Evolutionary conservation across 202 grass and related monocot genomes (phyloP).

Genomic region (Zizania palustris): DNA sequence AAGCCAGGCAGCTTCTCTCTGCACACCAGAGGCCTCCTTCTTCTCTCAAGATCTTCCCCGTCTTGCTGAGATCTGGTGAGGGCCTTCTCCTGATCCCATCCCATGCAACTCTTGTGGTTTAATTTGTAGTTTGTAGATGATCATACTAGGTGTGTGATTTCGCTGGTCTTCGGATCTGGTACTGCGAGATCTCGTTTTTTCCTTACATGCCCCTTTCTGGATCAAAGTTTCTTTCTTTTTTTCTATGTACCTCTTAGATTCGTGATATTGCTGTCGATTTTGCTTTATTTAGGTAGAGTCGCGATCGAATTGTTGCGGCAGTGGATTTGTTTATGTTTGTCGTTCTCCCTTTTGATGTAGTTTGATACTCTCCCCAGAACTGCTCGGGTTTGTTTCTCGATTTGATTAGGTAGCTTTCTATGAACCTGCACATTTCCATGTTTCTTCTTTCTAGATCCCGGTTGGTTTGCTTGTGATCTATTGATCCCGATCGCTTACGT

Average conservation of each 20-base stretch:
- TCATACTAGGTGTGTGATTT: not conserved
- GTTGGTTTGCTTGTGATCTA: not conserved
- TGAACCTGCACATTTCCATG: conserved; percentile 11
- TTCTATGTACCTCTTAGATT: not conserved
- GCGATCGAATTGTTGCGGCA: not conserved
- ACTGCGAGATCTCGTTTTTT: not conserved
- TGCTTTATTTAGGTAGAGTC: not conserved
- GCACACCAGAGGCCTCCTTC: not conserved
- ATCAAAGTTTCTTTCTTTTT: not conserved
- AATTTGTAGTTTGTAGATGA: not conserved
- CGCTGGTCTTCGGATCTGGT: conserved; percentile 43
- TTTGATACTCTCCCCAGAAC: not conserved
- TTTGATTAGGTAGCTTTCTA: not conserved
- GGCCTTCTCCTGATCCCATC: not conserved
- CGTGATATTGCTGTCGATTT: not conserved
- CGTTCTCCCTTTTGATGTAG: not conserved
- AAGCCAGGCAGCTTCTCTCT: conserved; percentile 51
- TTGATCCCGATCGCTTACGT: conserved; percentile 21
- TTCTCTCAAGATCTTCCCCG: conserved; percentile 21
- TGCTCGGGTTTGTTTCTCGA: conserved; percentile 1
- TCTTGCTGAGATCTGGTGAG: conserved; percentile 47
- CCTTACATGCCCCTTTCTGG: not conserved
- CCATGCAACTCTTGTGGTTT: not conserved
- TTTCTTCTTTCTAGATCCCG: conserved; percentile 44
- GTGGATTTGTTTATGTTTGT: conserved; percentile 13